A percentile compares a stretch with the other conserved stretches of the same genome.
Conservation (phyloP, 345 rosid species). For the Gossypium stocksii region DNA sequence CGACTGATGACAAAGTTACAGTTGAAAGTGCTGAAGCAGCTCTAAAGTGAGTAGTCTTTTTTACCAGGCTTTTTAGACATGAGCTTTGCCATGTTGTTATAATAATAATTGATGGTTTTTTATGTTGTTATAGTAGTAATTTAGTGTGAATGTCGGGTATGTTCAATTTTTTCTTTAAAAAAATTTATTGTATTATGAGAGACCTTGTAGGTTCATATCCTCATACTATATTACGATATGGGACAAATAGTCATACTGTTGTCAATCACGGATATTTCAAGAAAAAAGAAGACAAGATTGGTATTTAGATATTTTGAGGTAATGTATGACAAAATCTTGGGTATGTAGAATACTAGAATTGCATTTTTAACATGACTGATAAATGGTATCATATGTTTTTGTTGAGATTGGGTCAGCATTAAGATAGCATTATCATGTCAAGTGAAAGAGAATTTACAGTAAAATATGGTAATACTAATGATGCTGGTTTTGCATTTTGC, state of each 20-base stretch:
- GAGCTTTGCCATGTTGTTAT: background rate
- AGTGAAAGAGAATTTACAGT: background rate
- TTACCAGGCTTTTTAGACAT: background rate
- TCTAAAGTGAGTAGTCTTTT: constrained; percentile 53
- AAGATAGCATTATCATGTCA: too few species aligned
- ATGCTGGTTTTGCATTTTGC: background rate
- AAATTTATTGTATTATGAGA: too few species aligned
- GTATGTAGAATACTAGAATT: background rate
- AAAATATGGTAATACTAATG: background rate
- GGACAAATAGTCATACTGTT: too few species aligned
- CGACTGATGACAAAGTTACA: constrained; percentile 79
- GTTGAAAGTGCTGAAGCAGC: constrained; percentile 84
- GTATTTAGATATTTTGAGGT: too few species aligned
- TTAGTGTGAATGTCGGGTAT: background rate
- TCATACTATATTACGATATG: too few species aligned
- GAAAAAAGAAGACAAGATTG: too few species aligned
- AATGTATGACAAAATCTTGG: background rate
- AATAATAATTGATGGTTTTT: too few species aligned
- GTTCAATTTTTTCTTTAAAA: too few species aligned
- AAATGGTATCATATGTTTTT: background rate
- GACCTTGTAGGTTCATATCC: too few species aligned
- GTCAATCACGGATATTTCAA: too few species aligned
- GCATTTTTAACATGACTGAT: background rate
- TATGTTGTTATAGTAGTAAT: background rate
- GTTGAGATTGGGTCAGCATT: background rate